Evolutionary conservation across 139 green algal species (phyloP).

Genomic region (Choricystis sp.): DNA sequence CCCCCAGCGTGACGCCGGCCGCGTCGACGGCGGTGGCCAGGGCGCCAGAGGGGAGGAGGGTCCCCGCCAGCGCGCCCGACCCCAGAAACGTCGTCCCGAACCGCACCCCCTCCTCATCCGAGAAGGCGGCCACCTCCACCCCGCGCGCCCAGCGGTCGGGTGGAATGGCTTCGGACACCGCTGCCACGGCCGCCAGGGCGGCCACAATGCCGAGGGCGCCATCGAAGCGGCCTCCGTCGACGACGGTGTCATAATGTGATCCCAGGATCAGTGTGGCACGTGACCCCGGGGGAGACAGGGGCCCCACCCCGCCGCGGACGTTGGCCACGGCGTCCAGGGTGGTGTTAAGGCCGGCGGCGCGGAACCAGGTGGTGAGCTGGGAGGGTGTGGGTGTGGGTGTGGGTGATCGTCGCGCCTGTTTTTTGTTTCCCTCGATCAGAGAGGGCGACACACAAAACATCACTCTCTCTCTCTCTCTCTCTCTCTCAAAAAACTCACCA

Average conservation of each 20-base stretch:
- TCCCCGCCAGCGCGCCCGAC: slow-evolving; percentile 49
- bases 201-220: slow-evolving; percentile 68
- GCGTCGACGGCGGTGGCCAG: slow-evolving; percentile 25
- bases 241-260: slow-evolving; percentile 84
- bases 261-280: slow-evolving; percentile 48
- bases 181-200: slow-evolving; percentile 46
- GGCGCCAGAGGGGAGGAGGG: slow-evolving; percentile 31
- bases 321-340: slow-evolving; percentile 66
- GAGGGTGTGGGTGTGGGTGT: background rate
- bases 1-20: slow-evolving; percentile 30
- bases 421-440: too few species aligned
- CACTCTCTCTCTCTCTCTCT: background rate
- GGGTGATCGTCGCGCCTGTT: too few species aligned
- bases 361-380: slow-evolving; percentile 48
- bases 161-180: background rate
- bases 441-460: background rate
- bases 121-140: slow-evolving; percentile 65
- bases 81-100: slow-evolving; percentile 87
- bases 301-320: slow-evolving; percentile 43
- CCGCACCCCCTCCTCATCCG: slow-evolving; percentile 80
- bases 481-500: background rate
- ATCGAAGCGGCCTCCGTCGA: slow-evolving; percentile 79
- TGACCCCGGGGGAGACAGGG: background rate
- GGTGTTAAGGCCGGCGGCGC: slow-evolving; percentile 45
- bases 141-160: slow-evolving; percentile 3